Evolutionary conservation across 495 filamentous ascomycete species (phyloP).

Genomic region (Tuber aestivum): DNA sequence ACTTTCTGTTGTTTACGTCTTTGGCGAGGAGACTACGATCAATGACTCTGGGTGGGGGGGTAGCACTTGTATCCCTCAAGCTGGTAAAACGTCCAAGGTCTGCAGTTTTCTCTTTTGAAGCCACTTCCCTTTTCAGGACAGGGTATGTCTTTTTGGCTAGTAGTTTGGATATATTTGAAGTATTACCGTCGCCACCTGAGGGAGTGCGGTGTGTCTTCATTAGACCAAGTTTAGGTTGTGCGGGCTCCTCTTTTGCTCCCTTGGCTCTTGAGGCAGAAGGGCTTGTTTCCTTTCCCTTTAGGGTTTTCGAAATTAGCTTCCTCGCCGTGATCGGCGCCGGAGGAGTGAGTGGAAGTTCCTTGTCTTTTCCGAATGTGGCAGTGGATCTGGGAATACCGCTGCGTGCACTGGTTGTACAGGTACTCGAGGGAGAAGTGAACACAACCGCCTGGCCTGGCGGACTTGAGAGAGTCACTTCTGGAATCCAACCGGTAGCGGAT

Average conservation of each 20-base stretch:
- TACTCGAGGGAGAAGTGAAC: not conserved
- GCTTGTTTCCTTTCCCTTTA: not conserved
- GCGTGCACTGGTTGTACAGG: not conserved
- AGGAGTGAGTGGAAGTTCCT: conserved; percentile 3
- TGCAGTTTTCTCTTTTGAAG: not conserved
- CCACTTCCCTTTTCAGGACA: not conserved
- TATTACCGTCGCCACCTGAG: not conserved
- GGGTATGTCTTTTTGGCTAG: not conserved
- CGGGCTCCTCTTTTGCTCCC: not conserved
- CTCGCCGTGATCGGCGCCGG: not conserved
- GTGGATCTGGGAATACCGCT: conserved; percentile 1
- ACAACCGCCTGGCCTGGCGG: not conserved
- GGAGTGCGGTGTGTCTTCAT: not conserved
- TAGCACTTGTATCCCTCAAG: not conserved
- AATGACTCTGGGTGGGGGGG: not conserved
- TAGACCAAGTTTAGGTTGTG: not conserved
- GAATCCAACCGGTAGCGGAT: not conserved
- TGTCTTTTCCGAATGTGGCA: not conserved
- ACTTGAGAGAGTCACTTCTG: not conserved
- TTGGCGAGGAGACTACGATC: not conserved
- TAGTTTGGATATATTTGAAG: conserved; percentile 1
- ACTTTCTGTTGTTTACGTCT: not conserved
- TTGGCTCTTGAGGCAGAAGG: not conserved
- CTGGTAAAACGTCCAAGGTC: not conserved
- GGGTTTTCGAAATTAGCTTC: not conserved